Conservation (phyloP, 2,329 filamentous ascomycete genomes). For the Cladorrhinum sp. region DNA sequence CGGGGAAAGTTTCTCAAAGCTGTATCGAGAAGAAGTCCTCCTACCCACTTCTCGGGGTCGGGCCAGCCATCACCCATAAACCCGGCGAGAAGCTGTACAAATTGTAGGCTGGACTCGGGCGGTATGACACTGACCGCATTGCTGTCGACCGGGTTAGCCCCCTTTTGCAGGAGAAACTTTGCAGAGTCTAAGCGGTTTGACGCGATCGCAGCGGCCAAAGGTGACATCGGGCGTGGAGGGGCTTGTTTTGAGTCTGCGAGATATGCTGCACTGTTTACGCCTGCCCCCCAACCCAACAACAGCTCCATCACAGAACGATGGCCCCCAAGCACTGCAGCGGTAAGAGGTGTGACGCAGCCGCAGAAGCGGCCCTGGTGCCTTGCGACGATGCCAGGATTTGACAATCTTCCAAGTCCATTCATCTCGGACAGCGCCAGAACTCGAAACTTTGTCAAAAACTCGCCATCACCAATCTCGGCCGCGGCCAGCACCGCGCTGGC, state of each 20-base stretch:
- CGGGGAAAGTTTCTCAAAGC: neutral
- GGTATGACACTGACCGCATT: neutral
- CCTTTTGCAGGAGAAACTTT: neutral
- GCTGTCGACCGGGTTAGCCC: neutral
- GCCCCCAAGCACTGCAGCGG: neutral
- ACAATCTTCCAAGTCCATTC: neutral
- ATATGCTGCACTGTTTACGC: neutral
- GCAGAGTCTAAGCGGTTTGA: neutral
- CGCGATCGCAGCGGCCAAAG: neutral
- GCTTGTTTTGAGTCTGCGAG: neutral
- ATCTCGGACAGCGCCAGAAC: neutral
- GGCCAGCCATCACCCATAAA: neutral
- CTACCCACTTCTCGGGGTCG: neutral
- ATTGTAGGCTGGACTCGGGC: neutral
- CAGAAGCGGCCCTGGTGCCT: neutral
- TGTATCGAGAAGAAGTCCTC: neutral
- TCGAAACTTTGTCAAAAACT: neutral
- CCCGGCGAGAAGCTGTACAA: neutral
- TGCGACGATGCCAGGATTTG: neutral
- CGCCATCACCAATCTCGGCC: neutral
- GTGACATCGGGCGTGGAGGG: neutral
- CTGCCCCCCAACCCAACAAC: neutral
- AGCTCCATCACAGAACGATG: neutral
- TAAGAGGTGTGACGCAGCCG: neutral
- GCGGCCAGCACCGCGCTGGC: slow-evolving; percentile 1